A percentile compares a stretch with the other conserved stretches of the same genome.
Evolutionary conservation across 2,329 filamentous ascomycete genomes (phyloP).

Genomic region (Lojkania enalia): DNA sequence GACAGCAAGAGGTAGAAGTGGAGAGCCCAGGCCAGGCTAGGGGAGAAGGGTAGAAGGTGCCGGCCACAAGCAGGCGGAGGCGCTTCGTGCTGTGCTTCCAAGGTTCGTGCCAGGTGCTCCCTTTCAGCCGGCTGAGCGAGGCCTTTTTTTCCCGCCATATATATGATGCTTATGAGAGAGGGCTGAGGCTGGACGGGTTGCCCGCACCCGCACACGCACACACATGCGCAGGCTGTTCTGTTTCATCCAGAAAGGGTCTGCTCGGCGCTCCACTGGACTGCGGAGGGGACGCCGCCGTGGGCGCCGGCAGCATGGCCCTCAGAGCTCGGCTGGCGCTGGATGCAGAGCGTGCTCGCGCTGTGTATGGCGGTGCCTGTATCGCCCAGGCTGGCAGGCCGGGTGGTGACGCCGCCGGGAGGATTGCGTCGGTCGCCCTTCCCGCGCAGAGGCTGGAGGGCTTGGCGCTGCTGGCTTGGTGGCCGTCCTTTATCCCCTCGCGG

Average conservation of each 20-base stretch:
- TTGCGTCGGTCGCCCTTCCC: neutral
- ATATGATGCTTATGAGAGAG: constrained; percentile 13
- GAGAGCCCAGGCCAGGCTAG: constrained; percentile 1
- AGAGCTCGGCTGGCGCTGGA: too few species aligned
- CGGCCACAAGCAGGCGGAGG: neutral
- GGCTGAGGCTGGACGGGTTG: neutral
- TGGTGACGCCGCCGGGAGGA: neutral
- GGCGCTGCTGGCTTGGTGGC: neutral
- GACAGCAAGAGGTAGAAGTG: neutral
- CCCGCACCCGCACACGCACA: too few species aligned
- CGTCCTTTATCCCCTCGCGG: neutral
- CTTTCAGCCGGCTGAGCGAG: constrained; percentile 32
- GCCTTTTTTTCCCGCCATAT: constrained; percentile 31
- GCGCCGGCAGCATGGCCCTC: too few species aligned
- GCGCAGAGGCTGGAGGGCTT: neutral
- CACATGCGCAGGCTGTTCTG: too few species aligned
- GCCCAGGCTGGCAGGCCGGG: neutral
- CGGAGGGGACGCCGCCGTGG: neutral
- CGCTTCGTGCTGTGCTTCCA: neutral
- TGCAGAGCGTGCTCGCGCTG: too few species aligned
- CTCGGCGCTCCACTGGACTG: constrained; percentile 18
- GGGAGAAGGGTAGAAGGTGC: constrained; percentile 1
- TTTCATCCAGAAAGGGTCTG: constrained; percentile 22
- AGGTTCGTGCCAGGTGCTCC: too few species aligned
- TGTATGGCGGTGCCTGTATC: too few species aligned